Base-by-base conservation (phyloP, 129 eudicot genomes). In the Flaveria trinervia region DNA sequence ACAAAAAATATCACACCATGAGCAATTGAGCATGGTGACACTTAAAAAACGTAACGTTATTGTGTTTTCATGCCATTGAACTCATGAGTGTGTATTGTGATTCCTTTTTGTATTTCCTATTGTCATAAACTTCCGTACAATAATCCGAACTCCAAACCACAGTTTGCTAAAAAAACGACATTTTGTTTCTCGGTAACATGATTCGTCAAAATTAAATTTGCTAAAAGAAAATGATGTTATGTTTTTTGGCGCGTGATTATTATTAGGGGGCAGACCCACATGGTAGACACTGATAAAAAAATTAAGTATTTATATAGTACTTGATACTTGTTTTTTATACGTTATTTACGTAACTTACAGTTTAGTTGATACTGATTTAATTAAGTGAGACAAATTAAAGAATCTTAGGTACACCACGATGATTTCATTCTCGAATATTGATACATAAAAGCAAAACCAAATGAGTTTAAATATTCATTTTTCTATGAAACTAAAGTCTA, bases 31-130 rank as follows among this genome's bases (percentile, higher is more conserved):
- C 41, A 36, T 36, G 41, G 7, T 36, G 41, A 36, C 41, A 5
- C 41, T 52, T 55, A 20, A 55, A 54, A n/a, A 7, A 55, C 25
- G 4, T 18, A 17, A 18, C 62, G 62, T 55, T 9, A 57, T 26
- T 64, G 79, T 3, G 36, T 60, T 74, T 55, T 30, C 49, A 61
- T 60, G 59, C 60, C 71, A 62, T 61, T 44, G 59, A 28, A 74
- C 7, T 60, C 59, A 74, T 60, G 56, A 60, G 33, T 36, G 33
- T 36, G 36, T 70, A 26, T 25, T 28, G 45, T 71, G 75, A 71
- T 8, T 70, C 16, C 20, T 8, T 14, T 46, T 70, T 70, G 9
- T 48, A 11, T 48, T 70, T 59, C n/a, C 65, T 59, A 30, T 22
- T 59, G 23, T 59, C 2, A 13, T 11, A 48, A 71, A 36, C 41